phyloP scores from a whole-genome alignment of 1,284 basidiomycete genomes.

The Heterobasidion annosum region DNA sequence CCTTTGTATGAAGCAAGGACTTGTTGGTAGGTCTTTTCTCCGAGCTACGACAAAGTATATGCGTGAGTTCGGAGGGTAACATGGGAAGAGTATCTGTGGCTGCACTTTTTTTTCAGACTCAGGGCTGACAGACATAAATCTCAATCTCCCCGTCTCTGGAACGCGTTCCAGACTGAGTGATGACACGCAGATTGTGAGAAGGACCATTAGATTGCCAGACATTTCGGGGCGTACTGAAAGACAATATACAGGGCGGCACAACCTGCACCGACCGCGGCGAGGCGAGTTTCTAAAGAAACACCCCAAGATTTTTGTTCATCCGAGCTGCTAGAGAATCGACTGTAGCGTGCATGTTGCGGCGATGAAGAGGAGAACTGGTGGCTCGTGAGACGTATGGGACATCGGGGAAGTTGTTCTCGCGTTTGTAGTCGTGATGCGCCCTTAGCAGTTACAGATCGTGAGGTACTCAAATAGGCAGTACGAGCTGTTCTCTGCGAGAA shows the following conservation, averaged over 20 bases:
- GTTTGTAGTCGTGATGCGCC: neutral
- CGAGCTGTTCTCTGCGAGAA: no score
- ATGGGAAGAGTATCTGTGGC: neutral
- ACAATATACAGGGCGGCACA: conserved; percentile 40
- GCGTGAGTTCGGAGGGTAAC: neutral
- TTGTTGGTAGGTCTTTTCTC: conserved; percentile 38
- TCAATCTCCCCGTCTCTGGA: conserved; percentile 74
- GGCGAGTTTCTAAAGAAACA: neutral
- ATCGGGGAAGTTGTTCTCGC: neutral
- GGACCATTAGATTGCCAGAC: neutral
- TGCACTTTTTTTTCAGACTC: conserved; percentile 45
- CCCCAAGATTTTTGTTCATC: no score
- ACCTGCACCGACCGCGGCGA: neutral
- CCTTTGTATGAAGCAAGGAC: conserved; percentile 47
- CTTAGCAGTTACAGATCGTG: no score
- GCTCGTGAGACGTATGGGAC: neutral
- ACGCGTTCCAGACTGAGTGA: conserved; percentile 63
- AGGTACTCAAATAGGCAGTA: no score
- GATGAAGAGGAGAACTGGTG: neutral
- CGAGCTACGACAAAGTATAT: conserved; percentile 27
- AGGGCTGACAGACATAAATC: conserved; percentile 75
- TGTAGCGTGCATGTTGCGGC: neutral
- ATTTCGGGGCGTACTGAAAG: conserved; percentile 37
- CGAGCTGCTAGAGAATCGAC: neutral
- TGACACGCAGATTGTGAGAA: neutral